These are phyloP conservation scores for Inonotus obliquus DNA, from an alignment of 1,284 basidiomycete genomes.

Conservation along the genomic window DNA sequence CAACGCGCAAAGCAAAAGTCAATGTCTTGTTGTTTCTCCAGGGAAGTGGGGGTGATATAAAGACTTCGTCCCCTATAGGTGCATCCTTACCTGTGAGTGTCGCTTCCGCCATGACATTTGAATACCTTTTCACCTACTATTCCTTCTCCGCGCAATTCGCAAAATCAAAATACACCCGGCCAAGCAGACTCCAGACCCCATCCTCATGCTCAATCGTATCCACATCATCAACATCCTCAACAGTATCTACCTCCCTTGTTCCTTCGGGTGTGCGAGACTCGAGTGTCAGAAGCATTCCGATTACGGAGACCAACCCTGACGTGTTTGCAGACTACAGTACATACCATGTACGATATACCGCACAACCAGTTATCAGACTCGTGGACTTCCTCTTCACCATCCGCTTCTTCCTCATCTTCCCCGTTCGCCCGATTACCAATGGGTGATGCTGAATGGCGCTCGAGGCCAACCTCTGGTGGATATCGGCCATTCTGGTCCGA, in stretches of 20 bases:
- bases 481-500: conserved; percentile 44
- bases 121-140: conserved; percentile 18
- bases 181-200: conserved; percentile 8
- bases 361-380: conserved; percentile 28
- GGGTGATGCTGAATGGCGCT: conserved; percentile 50
- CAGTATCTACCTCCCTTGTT: conserved; percentile 23
- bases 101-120: conserved; percentile 33
- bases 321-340: background rate
- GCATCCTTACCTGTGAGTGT: conserved; percentile 34
- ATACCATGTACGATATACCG: background rate
- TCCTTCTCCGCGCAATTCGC: conserved; percentile 29
- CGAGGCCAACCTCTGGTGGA: conserved; percentile 48
- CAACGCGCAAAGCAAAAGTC: conserved; percentile 35
- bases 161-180: conserved; percentile 27
- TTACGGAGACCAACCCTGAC: background rate
- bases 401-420: conserved; percentile 53
- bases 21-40: conserved; percentile 71
- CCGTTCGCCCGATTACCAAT: conserved; percentile 61
- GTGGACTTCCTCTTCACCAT: conserved; percentile 46
- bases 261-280: conserved; percentile 37
- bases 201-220: conserved; percentile 4
- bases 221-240: conserved; percentile 10
- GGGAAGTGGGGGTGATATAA: conserved; percentile 36
- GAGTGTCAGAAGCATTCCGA: conserved; percentile 37
- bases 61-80: conserved; percentile 35